These are phyloP conservation scores for Cicer cuneatum DNA, from an alignment of 306 rosid species.

Conservation along the genomic window DNA sequence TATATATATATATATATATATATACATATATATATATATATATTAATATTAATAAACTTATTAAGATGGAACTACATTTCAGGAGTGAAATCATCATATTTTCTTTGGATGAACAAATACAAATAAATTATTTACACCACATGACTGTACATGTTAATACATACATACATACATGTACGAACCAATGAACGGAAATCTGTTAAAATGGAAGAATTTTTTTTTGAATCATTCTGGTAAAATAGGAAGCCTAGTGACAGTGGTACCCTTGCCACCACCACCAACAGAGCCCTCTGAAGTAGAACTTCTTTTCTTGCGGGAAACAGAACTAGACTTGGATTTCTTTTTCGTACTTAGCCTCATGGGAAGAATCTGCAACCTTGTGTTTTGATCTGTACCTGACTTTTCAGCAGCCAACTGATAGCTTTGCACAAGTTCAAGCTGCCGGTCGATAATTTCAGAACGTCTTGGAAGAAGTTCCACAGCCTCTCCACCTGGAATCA, in stretches of 20 bases:
- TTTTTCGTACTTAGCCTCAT: slow-evolving; percentile 62
- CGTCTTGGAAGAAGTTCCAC: slow-evolving; percentile 97
- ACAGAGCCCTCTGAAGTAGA: slow-evolving; percentile 44
- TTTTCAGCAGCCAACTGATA: slow-evolving; percentile 93
- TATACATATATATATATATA: too few species aligned
- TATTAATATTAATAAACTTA: too few species aligned
- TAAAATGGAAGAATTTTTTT: slow-evolving; percentile 41
- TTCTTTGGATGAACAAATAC: slow-evolving; percentile 3
- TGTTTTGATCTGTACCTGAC: slow-evolving; percentile 84
- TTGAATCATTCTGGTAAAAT: slow-evolving; percentile 66
- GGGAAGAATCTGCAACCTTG: slow-evolving; percentile 98
- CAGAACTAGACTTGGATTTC: slow-evolving; percentile 53
- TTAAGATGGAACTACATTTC: slow-evolving; percentile 9
- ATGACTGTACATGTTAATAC: slow-evolving; percentile 54
- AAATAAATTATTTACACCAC: slow-evolving; percentile 56
- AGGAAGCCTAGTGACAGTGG: slow-evolving; percentile 70
- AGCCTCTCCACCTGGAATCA: slow-evolving; percentile 98
- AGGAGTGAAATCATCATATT: slow-evolving; percentile 45
- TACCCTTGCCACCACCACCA: slow-evolving; percentile 51
- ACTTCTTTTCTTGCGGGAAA: slow-evolving; percentile 48
- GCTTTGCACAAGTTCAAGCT: slow-evolving; percentile 90
- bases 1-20: too few species aligned
- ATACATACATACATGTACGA: slow-evolving; percentile 42
- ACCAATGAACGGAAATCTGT: slow-evolving; percentile 49
- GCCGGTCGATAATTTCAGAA: slow-evolving; percentile 87